Percentiles rank a stretch among this genome's conserved stretches.
Evolutionary conservation across 169 alveolate genomes (phyloP).

Genomic region (Eimeria necatrix): DNA sequence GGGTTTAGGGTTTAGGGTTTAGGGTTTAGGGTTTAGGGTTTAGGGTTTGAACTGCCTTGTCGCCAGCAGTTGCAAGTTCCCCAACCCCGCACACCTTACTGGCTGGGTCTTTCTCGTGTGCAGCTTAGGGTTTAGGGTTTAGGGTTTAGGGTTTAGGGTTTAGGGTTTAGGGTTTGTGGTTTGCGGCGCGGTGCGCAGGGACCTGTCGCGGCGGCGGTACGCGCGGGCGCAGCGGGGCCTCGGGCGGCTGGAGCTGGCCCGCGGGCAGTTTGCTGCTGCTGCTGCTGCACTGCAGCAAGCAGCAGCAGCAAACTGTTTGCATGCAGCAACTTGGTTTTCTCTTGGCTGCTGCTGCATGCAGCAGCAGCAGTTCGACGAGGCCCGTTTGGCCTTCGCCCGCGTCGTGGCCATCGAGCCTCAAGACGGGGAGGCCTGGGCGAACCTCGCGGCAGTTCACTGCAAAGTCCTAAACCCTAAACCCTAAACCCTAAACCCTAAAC

Average conservation of each 20-base stretch:
- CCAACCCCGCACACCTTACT: no score
- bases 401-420: conserved; percentile 91
- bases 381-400: conserved; percentile 90
- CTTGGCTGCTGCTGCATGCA: conserved; percentile 91
- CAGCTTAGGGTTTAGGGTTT: background rate
- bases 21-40: background rate
- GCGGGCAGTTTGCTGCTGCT: conserved; percentile 85
- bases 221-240: conserved; percentile 94
- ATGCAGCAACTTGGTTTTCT: conserved; percentile 94
- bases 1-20: background rate
- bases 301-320: conserved; percentile 88
- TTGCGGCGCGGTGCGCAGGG: conserved; percentile 83
- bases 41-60: background rate
- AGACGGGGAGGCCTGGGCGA: conserved; percentile 96
- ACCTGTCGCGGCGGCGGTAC: conserved; percentile 89
- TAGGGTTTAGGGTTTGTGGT: background rate
- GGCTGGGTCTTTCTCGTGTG: no score
- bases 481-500: conserved; percentile 5
- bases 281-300: conserved; percentile 92
- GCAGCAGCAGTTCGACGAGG: conserved; percentile 87
- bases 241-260: conserved; percentile 87
- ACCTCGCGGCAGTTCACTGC: conserved; percentile 92
- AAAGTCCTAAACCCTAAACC: conserved; percentile 59
- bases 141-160: background rate
- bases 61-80: background rate